These are phyloP conservation scores for Diaporthe destruens DNA, from an alignment of 2,329 filamentous ascomycete genomes.

Conservation along the genomic window DNA sequence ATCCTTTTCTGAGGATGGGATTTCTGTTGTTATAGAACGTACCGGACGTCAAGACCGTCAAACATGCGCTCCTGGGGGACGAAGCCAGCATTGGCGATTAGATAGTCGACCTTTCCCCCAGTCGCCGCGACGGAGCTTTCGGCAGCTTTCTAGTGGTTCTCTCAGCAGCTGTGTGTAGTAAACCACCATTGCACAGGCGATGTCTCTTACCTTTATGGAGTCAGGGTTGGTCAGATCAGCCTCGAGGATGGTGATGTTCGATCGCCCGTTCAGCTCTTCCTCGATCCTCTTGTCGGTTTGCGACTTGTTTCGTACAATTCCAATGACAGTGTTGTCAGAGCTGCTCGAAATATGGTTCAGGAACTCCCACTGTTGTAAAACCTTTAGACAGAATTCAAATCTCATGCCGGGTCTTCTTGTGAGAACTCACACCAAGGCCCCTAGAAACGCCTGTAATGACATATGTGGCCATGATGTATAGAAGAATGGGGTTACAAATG, in stretches of 20 bases:
- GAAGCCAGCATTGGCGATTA: slow-evolving; percentile 64
- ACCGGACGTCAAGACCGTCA: slow-evolving; percentile 13
- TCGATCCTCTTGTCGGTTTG: slow-evolving; percentile 58
- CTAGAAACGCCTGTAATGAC: slow-evolving; percentile 44
- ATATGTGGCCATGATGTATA: slow-evolving; percentile 44
- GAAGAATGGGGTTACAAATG: not conserved
- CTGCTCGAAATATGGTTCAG: slow-evolving; percentile 59
- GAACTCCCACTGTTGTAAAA: slow-evolving; percentile 60
- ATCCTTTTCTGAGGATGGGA: not conserved
- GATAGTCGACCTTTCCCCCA: slow-evolving; percentile 59
- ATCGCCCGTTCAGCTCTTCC: slow-evolving; percentile 52
- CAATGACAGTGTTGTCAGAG: slow-evolving; percentile 59
- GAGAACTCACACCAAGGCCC: slow-evolving; percentile 45
- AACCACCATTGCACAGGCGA: not conserved
- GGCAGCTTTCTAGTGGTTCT: slow-evolving; percentile 43
- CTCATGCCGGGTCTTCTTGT: not conserved
- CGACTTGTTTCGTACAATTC: slow-evolving; percentile 61
- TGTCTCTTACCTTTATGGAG: slow-evolving; percentile 52
- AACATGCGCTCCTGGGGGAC: no score
- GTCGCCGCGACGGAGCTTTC: slow-evolving; percentile 50
- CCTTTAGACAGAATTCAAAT: not conserved
- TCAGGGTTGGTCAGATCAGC: slow-evolving; percentile 58
- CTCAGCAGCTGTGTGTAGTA: slow-evolving; percentile 36
- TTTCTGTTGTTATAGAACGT: not conserved
- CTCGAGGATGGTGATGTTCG: slow-evolving; percentile 61